Base-by-base conservation (phyloP, 2,329 filamentous ascomycete species). In the Incumbomyces delicatus region DNA sequence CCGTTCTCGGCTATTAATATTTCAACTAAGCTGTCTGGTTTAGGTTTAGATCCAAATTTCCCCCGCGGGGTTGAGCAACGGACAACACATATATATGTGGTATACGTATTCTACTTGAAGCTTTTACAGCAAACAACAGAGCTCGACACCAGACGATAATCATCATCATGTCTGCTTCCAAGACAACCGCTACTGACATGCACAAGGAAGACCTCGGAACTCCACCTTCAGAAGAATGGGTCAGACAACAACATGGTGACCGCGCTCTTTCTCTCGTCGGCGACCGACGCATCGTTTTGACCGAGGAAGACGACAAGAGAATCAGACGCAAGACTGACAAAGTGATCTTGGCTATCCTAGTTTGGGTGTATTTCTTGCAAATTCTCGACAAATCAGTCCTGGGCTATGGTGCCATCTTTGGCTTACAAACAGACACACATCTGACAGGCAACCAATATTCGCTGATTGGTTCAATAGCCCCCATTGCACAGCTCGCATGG, bases 291-390 rank as follows among this genome's bases (percentile, higher is more conserved):
- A 54, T 63, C 33, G 54, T 52, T 16, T 41, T 67, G 42, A 65
- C 63, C 1, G 65, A 66, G 37, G 64, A 66, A 50, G 64, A 67
- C 50, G 59, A 73, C 61, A 72, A 68, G 52, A 71, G 73, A 8
- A 81, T 83, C 50, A 69, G 74, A 20, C 70, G 69, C 35, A 81
- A 81, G 61, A 82, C 78, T 1, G 80, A 83, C 57, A 70, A 67
- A 41, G 68, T 70, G 22, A 78, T 84, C 46, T 67, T 83, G 1
- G 31, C 62, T 12, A 61, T 70, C 16, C 56, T 70, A 7, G 57
- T 65, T n/a, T 71, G 68, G 68, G 65, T 69, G 7, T 70, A 70
- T 48, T 69, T 71, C 50, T 54, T 70, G 10, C 68, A 71, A 52
- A 70, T 78, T 31, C 67, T 80, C n/a, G 76, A 80, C 61, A 80